Percentiles rank a stretch among this genome's conserved stretches.
phyloP scores from a whole-genome alignment of 345 rosid species.

The Excoecaria agallocha region DNA sequence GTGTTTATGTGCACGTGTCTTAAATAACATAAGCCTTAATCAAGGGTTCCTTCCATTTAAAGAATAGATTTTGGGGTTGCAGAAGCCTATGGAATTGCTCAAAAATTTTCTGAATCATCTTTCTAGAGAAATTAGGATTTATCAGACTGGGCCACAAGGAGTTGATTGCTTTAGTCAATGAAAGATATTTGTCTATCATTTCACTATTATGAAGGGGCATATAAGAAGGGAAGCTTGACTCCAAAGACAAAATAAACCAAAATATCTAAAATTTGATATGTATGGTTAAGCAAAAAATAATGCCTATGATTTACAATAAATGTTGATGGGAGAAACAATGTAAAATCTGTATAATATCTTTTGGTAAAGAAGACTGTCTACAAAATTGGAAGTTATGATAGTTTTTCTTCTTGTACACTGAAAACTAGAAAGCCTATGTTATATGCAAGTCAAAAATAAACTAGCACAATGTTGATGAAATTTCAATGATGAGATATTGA shows the following conservation, averaged over 20 bases:
- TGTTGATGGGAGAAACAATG: not conserved
- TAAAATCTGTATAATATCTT: not conserved
- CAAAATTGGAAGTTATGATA: not conserved
- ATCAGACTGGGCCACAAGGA: not conserved
- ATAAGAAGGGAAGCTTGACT: not conserved
- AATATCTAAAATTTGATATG: not conserved
- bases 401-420: not conserved
- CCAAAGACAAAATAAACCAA: not conserved
- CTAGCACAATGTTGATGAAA: not conserved
- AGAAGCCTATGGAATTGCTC: not conserved
- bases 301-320: not conserved
- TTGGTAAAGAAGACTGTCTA: not conserved
- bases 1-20: not conserved
- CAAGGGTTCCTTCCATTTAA: not conserved
- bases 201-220: not conserved
- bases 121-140: not conserved
- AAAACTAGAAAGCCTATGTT: not conserved
- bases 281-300: not conserved
- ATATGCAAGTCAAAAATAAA: not conserved
- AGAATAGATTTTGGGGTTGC: not conserved
- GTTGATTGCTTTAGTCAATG: not conserved
- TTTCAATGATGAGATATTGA: not conserved
- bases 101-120: not conserved
- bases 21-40: not conserved
- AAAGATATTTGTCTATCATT: not conserved